phyloP scores from a whole-genome alignment of 192 early-diverging fungal species.

The Allomyces javanicus region DNA sequence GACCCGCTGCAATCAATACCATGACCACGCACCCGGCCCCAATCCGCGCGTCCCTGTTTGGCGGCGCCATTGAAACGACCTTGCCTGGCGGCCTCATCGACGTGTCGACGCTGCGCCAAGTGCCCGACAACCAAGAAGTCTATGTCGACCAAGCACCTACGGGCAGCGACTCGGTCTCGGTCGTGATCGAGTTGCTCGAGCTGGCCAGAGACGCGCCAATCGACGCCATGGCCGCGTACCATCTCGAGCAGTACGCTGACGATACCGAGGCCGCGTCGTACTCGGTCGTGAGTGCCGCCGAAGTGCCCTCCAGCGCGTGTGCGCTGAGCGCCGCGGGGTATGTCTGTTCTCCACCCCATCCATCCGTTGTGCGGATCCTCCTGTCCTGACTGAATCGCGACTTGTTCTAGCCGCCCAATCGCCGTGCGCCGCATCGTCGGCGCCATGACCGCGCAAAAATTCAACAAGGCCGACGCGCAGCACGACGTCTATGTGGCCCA shows the following conservation, averaged over 20 bases:
- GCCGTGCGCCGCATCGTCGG: neutral
- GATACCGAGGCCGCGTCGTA: neutral
- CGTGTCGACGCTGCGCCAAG: neutral
- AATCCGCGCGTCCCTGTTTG: neutral
- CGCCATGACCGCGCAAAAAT: neutral
- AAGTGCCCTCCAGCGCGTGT: neutral
- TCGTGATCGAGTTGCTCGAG: neutral
- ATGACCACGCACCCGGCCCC: neutral
- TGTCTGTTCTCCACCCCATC: too few relatives aligned
- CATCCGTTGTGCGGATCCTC: too few relatives aligned
- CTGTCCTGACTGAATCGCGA: too few relatives aligned
- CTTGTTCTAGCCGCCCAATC: neutral
- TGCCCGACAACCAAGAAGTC: slow-evolving; percentile 1
- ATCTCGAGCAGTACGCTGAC: neutral
- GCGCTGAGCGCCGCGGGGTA: neutral
- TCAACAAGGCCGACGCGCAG: neutral
- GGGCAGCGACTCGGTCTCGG: neutral
- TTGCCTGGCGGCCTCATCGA: neutral
- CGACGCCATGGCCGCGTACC: neutral
- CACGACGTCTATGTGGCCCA: neutral
- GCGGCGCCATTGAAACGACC: neutral
- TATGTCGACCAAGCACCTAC: neutral
- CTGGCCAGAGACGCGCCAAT: neutral
- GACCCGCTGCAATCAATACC: too few relatives aligned
- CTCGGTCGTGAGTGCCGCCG: neutral